Base-by-base conservation (phyloP, 2,329 filamentous ascomycete species). In the Phialocephala subalpina region DNA sequence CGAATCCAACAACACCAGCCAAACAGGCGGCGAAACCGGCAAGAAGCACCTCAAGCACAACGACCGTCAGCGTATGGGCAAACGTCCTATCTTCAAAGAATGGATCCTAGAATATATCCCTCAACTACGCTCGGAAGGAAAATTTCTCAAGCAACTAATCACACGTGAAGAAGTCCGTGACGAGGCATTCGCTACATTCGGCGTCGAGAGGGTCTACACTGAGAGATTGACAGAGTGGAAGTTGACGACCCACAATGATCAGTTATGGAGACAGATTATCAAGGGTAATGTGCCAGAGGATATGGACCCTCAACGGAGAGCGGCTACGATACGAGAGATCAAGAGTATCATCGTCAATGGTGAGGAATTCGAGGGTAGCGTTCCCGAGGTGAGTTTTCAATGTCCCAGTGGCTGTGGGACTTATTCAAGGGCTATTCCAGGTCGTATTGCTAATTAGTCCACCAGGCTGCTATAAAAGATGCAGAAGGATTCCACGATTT, bases 101-200 rank as follows among this genome's bases (percentile, higher is more conserved):
- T 94, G 90, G 84, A 75, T 90, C 4, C 81, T 89, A 1, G 85
- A 89, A 5, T 93, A 87, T 68, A 77, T 91, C n/a, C 87, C 88
- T 0, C 73, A 72, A 2, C 85, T 85, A 65, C 79, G 81, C 1
- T 77, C 77, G 0, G 65, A 80, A 27, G 79, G 78, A 0, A 77
- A 76, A 1, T 82, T 68, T 25, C 42, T 61, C 14, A 67, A 66
- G 1, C 22, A 9, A 6, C 22, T 18, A n/a, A 52, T 74, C 1
- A 74, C 74, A 1, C 79, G 88, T 25, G 77, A 83, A 7, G 60
- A 80, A 4, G 80, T 90, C 1, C 82, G 83, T 0, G 72, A 82
- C 0, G 82, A 87, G 58, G 88, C 86, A 0, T 83, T 92, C 33
- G 73, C 72, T 0, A 73, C 67, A 1, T 92, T 91, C 67, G 76